A percentile compares a stretch with the other conserved stretches of the same genome.
Evolutionary conservation across 2,329 filamentous ascomycete genomes (phyloP).

Genomic region (Penicillium hordei): DNA sequence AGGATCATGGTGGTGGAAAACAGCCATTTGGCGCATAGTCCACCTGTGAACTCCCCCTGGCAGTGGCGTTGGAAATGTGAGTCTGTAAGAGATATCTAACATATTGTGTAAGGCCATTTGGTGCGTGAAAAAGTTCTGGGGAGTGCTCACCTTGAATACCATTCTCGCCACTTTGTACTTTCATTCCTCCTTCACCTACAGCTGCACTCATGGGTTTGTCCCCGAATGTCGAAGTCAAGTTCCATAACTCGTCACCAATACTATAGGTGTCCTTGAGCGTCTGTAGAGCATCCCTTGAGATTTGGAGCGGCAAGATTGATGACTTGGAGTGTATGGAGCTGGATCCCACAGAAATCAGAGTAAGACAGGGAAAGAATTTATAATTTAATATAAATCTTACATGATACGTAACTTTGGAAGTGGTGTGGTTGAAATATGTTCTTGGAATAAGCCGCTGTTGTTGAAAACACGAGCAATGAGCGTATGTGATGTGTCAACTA

Average conservation of each 20-base stretch:
- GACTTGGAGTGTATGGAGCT: background rate
- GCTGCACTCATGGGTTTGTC: constrained; percentile 21
- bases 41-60: constrained; percentile 1
- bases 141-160: constrained; percentile 3
- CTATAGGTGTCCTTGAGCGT: constrained; percentile 12
- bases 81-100: constrained; percentile 15
- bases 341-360: background rate
- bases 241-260: constrained; percentile 13
- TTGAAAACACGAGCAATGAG: constrained; percentile 4
- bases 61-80: constrained; percentile 4
- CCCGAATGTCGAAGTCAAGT: constrained; percentile 20
- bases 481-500: background rate
- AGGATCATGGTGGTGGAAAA: constrained; percentile 19
- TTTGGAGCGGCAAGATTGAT: constrained; percentile 16
- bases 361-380: background rate
- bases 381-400: background rate
- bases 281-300: constrained; percentile 16
- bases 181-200: constrained; percentile 21
- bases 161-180: constrained; percentile 10
- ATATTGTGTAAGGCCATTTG: background rate
- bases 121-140: background rate
- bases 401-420: background rate
- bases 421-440: constrained; percentile 6
- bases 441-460: constrained; percentile 14
- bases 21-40: constrained; percentile 19